Percentiles rank a stretch among this genome's conserved stretches.
phyloP scores from a whole-genome alignment of 169 alveolate species.

The Plasmodium vivax region DNA sequence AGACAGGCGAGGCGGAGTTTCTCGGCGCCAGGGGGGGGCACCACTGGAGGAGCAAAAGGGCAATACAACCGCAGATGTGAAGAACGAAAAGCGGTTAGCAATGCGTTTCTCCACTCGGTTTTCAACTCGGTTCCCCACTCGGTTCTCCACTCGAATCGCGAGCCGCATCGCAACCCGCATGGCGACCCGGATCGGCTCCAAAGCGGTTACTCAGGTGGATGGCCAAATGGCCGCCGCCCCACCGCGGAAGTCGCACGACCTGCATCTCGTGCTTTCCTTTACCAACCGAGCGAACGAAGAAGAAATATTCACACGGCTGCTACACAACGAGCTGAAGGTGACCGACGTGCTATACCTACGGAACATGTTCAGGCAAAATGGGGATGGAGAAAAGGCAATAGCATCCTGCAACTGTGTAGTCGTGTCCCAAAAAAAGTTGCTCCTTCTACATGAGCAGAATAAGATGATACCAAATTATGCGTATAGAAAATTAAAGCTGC shows the following conservation, averaged over 20 bases:
- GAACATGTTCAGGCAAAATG: neutral
- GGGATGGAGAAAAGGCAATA: neutral
- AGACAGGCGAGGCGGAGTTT: neutral
- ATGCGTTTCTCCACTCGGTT: neutral
- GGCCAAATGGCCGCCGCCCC: neutral
- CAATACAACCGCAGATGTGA: neutral
- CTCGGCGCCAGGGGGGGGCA: neutral
- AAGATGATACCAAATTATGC: slow-evolving; percentile 3
- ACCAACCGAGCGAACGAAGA: neutral
- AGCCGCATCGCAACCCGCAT: neutral
- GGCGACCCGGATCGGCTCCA: neutral
- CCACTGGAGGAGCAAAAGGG: neutral
- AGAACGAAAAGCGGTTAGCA: neutral
- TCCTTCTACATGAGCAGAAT: slow-evolving; percentile 38
- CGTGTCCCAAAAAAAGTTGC: slow-evolving; percentile 19
- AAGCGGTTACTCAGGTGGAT: neutral
- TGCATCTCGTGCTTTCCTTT: slow-evolving; percentile 19
- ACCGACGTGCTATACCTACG: slow-evolving; percentile 18
- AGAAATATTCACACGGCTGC: slow-evolving; percentile 6
- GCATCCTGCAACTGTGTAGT: slow-evolving; percentile 40
- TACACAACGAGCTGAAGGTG: neutral
- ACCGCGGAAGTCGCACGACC: neutral
- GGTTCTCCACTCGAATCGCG: neutral
- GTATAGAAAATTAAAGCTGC: slow-evolving; percentile 11
- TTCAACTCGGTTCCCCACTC: too few relatives aligned